Evolutionary conservation across 441 rosid species (phyloP).

Genomic region (Gossypium davidsonii): DNA sequence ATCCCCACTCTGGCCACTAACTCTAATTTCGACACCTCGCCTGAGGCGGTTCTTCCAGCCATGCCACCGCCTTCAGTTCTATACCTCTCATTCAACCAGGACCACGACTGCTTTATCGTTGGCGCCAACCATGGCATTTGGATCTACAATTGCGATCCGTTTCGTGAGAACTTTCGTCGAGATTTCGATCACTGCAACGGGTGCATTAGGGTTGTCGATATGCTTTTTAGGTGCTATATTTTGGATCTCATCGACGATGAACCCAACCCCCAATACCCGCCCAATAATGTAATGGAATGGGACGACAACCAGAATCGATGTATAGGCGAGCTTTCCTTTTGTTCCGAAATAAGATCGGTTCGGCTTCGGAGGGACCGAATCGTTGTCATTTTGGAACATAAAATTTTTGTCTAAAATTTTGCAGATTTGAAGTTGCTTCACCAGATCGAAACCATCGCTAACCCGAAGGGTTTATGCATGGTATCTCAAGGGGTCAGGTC

Average conservation of each 20-base stretch:
- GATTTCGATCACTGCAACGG: conserved; percentile 59
- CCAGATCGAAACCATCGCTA: conserved; percentile 78
- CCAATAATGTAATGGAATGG: conserved; percentile 87
- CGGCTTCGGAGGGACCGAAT: conserved; percentile 72
- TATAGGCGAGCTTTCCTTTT: conserved; percentile 76
- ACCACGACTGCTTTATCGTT: conserved; percentile 68
- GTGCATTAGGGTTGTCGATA: conserved; percentile 71
- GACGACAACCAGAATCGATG: conserved; percentile 84
- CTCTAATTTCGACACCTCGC: conserved; percentile 16
- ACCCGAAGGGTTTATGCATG: conserved; percentile 75
- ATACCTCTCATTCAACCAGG: conserved; percentile 40
- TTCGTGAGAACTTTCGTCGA: conserved; percentile 81
- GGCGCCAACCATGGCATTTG: conserved; percentile 79
- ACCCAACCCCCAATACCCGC: conserved; percentile 61
- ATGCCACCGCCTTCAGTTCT: conserved; percentile 22
- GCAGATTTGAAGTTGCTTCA: conserved; percentile 71
- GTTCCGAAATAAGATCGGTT: conserved; percentile 79
- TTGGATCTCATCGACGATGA: conserved; percentile 85
- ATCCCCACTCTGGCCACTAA: conserved; percentile 13
- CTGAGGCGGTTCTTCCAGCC: neutral
- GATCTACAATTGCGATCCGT: conserved; percentile 80
- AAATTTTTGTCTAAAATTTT: conserved; percentile 77
- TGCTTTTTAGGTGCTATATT: conserved; percentile 85
- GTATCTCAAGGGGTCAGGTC: conserved; percentile 74
- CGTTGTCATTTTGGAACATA: conserved; percentile 69